phyloP scores from a whole-genome alignment of 306 rosid genomes.

The Oemleria cerasiformis region DNA sequence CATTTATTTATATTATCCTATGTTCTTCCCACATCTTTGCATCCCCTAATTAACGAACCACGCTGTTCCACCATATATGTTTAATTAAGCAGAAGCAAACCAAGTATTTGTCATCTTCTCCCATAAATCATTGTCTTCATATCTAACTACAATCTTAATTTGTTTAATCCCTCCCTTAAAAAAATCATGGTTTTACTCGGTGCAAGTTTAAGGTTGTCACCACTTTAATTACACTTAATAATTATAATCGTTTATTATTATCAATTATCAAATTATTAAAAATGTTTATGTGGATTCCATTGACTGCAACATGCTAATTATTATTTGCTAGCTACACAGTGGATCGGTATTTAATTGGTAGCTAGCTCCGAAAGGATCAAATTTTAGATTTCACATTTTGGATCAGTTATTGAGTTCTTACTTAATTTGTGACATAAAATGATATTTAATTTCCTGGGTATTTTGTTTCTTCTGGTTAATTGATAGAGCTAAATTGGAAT shows the following conservation, averaged over 20 bases:
- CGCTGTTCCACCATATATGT: conserved; percentile 12
- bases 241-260: no score
- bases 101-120: not conserved
- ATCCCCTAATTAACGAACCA: not conserved
- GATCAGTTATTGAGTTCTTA: not conserved
- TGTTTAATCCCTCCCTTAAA: not conserved
- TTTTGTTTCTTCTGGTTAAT: no score
- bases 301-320: not conserved
- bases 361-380: not conserved
- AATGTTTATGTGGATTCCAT: not conserved
- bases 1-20: conserved; percentile 44
- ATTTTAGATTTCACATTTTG: not conserved
- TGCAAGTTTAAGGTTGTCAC: conserved; percentile 7
- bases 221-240: not conserved
- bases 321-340: no score
- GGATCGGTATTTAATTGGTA: no score
- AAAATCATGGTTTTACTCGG: not conserved
- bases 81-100: not conserved
- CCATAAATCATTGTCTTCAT: not conserved
- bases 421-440: no score
- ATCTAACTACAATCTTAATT: not conserved
- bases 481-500: not conserved
- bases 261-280: no score
- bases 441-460: no score
- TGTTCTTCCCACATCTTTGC: conserved; percentile 25